Base-by-base conservation (phyloP, 2,329 filamentous ascomycete genomes). In the Cytospora piceicola region DNA sequence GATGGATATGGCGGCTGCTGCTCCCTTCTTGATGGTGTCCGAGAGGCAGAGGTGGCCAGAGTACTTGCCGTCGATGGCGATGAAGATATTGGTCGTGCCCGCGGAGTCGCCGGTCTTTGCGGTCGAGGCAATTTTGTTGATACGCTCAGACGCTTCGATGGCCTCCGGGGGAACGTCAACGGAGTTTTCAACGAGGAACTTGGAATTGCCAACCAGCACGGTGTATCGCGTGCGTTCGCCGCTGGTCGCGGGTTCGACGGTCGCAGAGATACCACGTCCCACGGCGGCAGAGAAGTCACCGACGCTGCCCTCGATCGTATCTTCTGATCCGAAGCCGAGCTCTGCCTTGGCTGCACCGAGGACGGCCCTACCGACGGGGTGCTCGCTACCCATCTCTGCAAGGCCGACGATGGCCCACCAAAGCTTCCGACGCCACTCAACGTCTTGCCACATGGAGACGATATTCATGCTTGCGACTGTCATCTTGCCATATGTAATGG, bases 351-450 rank as follows among this genome's bases (percentile, higher is more conserved):
- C 93, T 32, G 88, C 88, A 1, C 80, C 78, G 7, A 96, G 81
- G 60, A 98, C 91, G 17, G 95, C 94, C 72, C 89, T 92, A n/a
- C 94, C 95, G 64, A 98, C 91, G 0, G 95, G 95, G 74, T 99
- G 95, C 77, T 99, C 95, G 73, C 93, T 97, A 70, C 92, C 91
- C 86, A 93, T 93, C 79, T 99, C 95, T 0, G 94, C 90, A n/a
- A 98, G 88, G 54, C 94, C 95, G 64, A 99, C 88, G 67, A 97
- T 85, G n/a, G 91, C 88, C 95, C 95, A 99, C 94, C 94, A 99
- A 4, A 96, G 83, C 39, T 88, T 88, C 67, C 85, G 87, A 64
- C 87, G 87, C 82, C 85, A 87, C 36, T 90, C 86, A 64, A 83
- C 88, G 29, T 84, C 83, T 53, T 85, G 82, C 94, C 94, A 98